Conservation (phyloP, 768 basidiomycete genomes). For the Mycena leptocephala region DNA sequence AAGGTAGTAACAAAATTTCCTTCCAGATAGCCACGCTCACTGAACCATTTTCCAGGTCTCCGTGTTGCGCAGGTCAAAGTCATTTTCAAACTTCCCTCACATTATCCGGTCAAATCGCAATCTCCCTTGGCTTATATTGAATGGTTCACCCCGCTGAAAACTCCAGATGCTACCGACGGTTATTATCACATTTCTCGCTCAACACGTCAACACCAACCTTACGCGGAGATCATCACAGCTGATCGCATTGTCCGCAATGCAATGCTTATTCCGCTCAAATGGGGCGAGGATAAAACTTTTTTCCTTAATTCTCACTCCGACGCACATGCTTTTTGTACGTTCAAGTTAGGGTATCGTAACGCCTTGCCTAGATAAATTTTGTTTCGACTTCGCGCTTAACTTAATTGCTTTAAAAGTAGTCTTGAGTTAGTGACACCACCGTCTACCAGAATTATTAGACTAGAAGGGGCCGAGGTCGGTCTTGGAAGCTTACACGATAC, state of each 20-base stretch:
- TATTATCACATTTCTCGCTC: conserved; percentile 22
- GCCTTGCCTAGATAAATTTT: not conserved
- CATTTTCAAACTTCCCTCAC: too few species aligned
- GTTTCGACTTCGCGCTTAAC: too few species aligned
- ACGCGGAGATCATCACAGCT: conserved; percentile 33
- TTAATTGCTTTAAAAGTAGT: too few species aligned
- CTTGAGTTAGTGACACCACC: too few species aligned
- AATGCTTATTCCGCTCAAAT: conserved; percentile 25
- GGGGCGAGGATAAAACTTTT: conserved; percentile 13
- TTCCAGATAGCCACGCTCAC: not conserved
- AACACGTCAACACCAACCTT: conserved; percentile 23
- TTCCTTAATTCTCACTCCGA: too few species aligned
- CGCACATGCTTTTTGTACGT: conserved; percentile 35
- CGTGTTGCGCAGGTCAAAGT: too few species aligned
- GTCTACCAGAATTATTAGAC: too few species aligned
- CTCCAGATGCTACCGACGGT: conserved; percentile 32
- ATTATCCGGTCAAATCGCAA: too few species aligned
- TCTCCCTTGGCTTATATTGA: too few species aligned
- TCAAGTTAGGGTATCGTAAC: conserved; percentile 18
- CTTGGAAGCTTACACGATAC: too few species aligned
- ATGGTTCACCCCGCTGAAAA: too few species aligned
- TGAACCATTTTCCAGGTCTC: not conserved
- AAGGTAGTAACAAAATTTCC: conserved; percentile 26
- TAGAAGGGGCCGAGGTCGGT: too few species aligned
- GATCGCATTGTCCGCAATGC: conserved; percentile 29